Evolutionary conservation across 371 early-diverging fungal species (phyloP), one percentile per base, ranked within the genome.

Genomic region (Apophysomyces trapeziformis): DNA sequence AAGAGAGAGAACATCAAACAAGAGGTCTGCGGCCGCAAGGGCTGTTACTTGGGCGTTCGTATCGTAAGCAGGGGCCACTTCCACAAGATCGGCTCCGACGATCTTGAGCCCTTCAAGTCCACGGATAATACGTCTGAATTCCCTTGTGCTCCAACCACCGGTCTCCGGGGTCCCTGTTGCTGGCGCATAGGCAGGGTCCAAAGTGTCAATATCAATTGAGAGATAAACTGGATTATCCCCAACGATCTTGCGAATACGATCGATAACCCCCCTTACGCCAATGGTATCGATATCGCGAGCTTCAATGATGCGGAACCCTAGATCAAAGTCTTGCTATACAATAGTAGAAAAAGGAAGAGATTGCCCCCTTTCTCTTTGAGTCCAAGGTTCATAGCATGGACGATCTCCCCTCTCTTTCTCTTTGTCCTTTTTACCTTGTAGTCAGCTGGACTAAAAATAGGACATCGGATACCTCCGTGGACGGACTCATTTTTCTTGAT

Each of bases 101-200:
- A 72, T 41, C n/a, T 78, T 74, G 54, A 79, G 74, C 11, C 76
- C 82, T 16, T 76, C 46, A 47, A 84, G 67, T 50, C 78, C 68
- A 37, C 85, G 81, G 8, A 84, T 64, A 45, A 84, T 82, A 44
- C 71, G 72, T 47, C 74, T 72, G 71, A 84, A 69, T 60, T 84
- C 85, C 43, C 85, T 77, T 16, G 82, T 75, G 39, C 75, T 58
- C 63, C 81, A 79, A 13, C 85, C 85, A 38, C 85, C 85, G n/a
- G 76, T 69, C 58, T 84, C 85, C n/a, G 81, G 79, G 13, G 85
- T 84, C 13, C 85, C 83, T 12, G 82, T 81, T 5, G 80, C 85
- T 45, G 85, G 85, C 13, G 85, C 85, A 68, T 77, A 76, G 57
- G 32, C 60, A 32, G 85, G 85, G 61, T 84, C 82, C 63, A 84